Conservation (phyloP, 208 protist genomes). For the Blastocrithidia nonstop region DNA sequence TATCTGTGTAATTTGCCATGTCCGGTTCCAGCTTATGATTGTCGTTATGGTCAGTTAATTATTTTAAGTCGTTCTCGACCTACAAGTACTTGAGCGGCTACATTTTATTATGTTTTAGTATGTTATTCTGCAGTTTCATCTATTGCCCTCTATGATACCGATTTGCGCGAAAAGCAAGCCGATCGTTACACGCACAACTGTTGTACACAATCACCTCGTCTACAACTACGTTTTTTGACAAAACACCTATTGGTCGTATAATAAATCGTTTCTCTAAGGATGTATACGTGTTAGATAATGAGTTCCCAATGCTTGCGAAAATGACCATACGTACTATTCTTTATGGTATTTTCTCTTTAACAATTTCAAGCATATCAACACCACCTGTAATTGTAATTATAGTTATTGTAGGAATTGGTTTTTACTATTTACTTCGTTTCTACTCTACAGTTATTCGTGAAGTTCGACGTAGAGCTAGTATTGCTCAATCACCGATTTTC, state of each 20-base stretch:
- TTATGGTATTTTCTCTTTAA: slow-evolving; percentile 7
- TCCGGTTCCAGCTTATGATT: slow-evolving; percentile 23
- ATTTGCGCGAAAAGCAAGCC: slow-evolving; percentile 13
- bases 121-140: slow-evolving; percentile 2
- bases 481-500: slow-evolving; percentile 86
- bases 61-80: slow-evolving; percentile 8
- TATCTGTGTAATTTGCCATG: slow-evolving; percentile 10
- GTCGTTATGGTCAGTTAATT: slow-evolving; percentile 28
- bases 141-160: slow-evolving; percentile 8
- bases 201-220: slow-evolving; percentile 19
- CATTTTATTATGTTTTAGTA: not conserved
- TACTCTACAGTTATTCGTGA: slow-evolving; percentile 74
- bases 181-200: slow-evolving; percentile 29
- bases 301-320: slow-evolving; percentile 19
- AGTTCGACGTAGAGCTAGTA: slow-evolving; percentile 71
- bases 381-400: slow-evolving; percentile 17
- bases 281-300: slow-evolving; percentile 55
- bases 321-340: slow-evolving; percentile 18
- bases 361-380: slow-evolving; percentile 5
- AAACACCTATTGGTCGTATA: slow-evolving; percentile 35
- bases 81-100: slow-evolving; percentile 10
- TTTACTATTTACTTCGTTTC: slow-evolving; percentile 76
- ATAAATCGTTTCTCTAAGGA: slow-evolving; percentile 77
- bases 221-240: slow-evolving; percentile 37
- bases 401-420: slow-evolving; percentile 13